phyloP scores from a whole-genome alignment of 148 eudicot genomes.

The Drosera capensis region DNA sequence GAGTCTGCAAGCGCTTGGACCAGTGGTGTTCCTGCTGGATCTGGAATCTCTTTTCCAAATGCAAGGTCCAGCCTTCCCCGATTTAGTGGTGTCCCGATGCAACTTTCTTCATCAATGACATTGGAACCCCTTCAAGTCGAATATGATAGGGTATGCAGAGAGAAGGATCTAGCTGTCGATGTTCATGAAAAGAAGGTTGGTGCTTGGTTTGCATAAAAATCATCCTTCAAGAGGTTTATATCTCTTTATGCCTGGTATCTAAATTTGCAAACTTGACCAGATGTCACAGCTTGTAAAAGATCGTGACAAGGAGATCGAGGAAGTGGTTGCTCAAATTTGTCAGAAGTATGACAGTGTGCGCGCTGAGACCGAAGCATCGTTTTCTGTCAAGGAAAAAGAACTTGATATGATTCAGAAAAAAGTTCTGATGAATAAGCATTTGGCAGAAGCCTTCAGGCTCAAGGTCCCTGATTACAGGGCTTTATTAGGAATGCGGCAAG shows the following conservation, averaged over 20 bases:
- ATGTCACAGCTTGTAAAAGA: conserved; percentile 32
- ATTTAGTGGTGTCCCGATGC: conserved; percentile 4
- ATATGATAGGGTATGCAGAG: conserved; percentile 31
- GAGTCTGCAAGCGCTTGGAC: conserved; percentile 1
- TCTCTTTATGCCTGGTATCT: conserved; percentile 4
- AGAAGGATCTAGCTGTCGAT: conserved; percentile 20
- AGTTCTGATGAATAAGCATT: conserved; percentile 44
- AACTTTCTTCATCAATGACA: conserved; percentile 13
- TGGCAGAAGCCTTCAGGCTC: conserved; percentile 60
- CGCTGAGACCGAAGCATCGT: conserved; percentile 43
- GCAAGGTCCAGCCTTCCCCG: conserved; percentile 9
- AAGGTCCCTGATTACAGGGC: conserved; percentile 48
- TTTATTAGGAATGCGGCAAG: conserved; percentile 27
- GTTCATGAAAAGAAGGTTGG: conserved; percentile 39
- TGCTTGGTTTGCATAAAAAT: conserved; percentile 6
- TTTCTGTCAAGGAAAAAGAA: conserved; percentile 34
- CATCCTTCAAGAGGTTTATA: background rate
- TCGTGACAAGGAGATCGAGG: conserved; percentile 63
- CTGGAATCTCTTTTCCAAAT: conserved; percentile 7
- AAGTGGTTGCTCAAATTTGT: conserved; percentile 40
- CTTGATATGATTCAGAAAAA: conserved; percentile 30
- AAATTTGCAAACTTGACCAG: conserved; percentile 26
- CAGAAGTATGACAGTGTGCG: conserved; percentile 36
- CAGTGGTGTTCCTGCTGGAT: conserved; percentile 10
- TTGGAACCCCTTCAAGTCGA: conserved; percentile 67